Percentiles rank a stretch among this genome's conserved stretches.
phyloP scores from a whole-genome alignment of 164 flowering plant genomes.

The Berberis thunbergii region DNA sequence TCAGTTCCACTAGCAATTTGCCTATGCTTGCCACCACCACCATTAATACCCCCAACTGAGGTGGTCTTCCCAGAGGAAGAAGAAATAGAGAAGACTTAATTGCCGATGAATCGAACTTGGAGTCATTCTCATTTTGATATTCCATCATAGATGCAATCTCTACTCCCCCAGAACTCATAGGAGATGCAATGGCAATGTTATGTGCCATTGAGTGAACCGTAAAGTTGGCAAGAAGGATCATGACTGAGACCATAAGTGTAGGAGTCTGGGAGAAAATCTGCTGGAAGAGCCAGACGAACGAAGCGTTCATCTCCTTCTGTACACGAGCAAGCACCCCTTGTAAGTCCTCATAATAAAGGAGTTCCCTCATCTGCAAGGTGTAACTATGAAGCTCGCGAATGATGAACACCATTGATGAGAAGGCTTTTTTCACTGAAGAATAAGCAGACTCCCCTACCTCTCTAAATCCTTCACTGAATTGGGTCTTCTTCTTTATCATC shows the following conservation, averaged over 20 bases:
- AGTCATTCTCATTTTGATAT: slow-evolving; percentile 8
- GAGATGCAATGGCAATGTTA: slow-evolving; percentile 45
- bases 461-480: slow-evolving; percentile 41
- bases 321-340: slow-evolving; percentile 55
- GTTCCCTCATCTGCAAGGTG: slow-evolving; percentile 64
- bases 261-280: slow-evolving; percentile 87
- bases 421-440: slow-evolving; percentile 75
- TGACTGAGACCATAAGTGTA: slow-evolving; percentile 79
- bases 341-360: slow-evolving; percentile 51
- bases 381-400: slow-evolving; percentile 76
- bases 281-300: slow-evolving; percentile 90
- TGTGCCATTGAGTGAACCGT: slow-evolving; percentile 68
- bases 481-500: slow-evolving; percentile 54
- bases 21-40: slow-evolving; percentile 56
- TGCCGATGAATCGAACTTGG: slow-evolving; percentile 38
- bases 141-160: slow-evolving; percentile 22
- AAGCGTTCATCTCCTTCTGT: slow-evolving; percentile 67
- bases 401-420: slow-evolving; percentile 90
- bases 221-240: slow-evolving; percentile 88
- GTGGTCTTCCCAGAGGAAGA: slow-evolving; percentile 39
- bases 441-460: slow-evolving; percentile 64
- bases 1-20: slow-evolving; percentile 54
- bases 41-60: slow-evolving; percentile 52
- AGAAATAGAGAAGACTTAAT: slow-evolving; percentile 27
- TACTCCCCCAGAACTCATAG: slow-evolving; percentile 11